Base-by-base conservation (phyloP, 2,329 filamentous ascomycete genomes). In the Ambrosiella beaveri region DNA sequence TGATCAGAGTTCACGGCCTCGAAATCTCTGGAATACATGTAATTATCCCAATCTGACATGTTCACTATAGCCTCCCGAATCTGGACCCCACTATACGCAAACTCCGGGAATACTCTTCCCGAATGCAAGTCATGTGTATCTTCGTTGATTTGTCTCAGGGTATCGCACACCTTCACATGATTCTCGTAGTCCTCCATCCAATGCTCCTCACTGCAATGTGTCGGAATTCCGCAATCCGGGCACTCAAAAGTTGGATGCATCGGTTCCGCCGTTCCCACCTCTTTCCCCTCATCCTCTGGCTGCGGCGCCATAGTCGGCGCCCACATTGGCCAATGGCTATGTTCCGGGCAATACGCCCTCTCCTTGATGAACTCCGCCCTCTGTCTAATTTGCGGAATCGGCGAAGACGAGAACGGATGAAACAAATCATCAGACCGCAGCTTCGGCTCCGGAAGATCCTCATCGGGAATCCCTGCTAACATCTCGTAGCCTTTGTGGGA, bases 41-140 rank as follows among this genome's bases (percentile, higher is more conserved):
- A 88, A 0, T 93, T 97, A 70, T 98, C 93, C 93, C 93, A 98
- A 69, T 94, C 98, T 49, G 86, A 95, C 86, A 98, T 90, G 71
- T 98, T 98, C 63, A 96, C 81, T 63, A 93, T 77, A 39, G 89
- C 87, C 68, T 96, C 91, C 63, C 96, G 90, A 68, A 96, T 82
- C 72, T 96, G 90, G 57, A 84, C 77, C 12, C 85, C 87, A 0
- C 93, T 89, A 67, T 95, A 95, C 62, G 90, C 82, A 66, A 95
- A 97, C 69, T 98, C 94, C 12, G 86, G 84, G 70, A 98, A 98
- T 69, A 88, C 85, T 36, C 93, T 80, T 2, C 93, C 93, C 15
- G 88, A 95, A 55, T 86, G 78, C 63, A 98, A 72, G 69, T 98
- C 93, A 67, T 98, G 94, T 64, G 98, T 93, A 67, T 98, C 93